Evolutionary conservation across 306 rosid genomes (phyloP).

Genomic region (Abrus pulchellus): DNA sequence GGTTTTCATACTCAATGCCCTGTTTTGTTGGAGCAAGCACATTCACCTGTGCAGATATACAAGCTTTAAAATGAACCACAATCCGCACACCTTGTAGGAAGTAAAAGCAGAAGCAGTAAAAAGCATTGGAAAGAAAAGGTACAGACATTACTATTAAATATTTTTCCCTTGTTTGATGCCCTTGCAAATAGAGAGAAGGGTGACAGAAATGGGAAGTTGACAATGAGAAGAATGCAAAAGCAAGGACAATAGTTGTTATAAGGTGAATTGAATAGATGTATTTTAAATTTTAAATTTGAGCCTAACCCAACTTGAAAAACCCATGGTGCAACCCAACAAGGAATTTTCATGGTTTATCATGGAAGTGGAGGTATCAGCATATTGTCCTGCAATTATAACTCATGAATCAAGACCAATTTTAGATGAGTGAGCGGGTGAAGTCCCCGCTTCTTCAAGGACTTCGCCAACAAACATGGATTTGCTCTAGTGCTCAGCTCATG

Average conservation of each 20-base stretch:
- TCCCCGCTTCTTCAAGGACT: conserved; percentile 7
- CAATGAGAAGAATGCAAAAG: background rate
- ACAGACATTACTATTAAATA: background rate
- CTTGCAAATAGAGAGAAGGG: background rate
- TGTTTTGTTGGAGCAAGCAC: background rate
- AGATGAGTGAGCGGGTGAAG: background rate
- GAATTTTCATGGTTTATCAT: background rate
- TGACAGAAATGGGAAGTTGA: background rate
- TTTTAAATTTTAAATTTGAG: background rate
- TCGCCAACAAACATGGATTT: conserved; percentile 23
- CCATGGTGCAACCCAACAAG: conserved; percentile 7
- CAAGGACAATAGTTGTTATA: background rate
- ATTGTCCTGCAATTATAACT: background rate
- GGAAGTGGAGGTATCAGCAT: background rate
- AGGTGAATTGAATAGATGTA: background rate
- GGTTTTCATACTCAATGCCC: background rate
- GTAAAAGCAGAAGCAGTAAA: background rate
- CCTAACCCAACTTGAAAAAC: background rate
- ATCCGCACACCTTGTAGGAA: background rate
- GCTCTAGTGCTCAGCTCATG: background rate
- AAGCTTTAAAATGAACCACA: background rate
- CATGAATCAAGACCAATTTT: background rate
- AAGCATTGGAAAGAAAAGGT: background rate
- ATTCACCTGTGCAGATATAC: background rate
- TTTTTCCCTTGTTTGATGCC: background rate